Conservation (phyloP, 257 asterid genomes). For the Marsdenia floribunda region DNA sequence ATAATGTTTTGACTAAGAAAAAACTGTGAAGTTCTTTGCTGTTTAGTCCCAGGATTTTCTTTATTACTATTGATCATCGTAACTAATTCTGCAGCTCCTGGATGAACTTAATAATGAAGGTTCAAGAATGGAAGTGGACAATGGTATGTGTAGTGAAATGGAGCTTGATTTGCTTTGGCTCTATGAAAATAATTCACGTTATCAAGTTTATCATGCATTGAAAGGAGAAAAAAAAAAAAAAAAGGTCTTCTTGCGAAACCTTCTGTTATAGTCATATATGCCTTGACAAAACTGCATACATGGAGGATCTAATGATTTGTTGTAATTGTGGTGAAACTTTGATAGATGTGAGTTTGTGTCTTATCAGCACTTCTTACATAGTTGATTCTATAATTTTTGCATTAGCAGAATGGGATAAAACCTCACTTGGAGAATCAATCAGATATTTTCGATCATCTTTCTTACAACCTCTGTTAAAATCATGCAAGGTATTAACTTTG, state of each 20-base stretch:
- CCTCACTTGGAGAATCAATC: conserved; percentile 69
- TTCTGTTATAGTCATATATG: not conserved
- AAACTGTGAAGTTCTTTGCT: too few species aligned
- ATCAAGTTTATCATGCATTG: not conserved
- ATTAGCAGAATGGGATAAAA: conserved; percentile 63
- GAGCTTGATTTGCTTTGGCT: conserved; percentile 12
- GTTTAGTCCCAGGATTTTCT: not conserved
- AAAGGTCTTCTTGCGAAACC: not conserved
- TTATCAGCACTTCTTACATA: not conserved
- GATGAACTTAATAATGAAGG: conserved; percentile 75
- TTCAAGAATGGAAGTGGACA: conserved; percentile 38
- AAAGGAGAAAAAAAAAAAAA: too few species aligned
- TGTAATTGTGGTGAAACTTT: not conserved
- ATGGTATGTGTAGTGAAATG: conserved; percentile 36
- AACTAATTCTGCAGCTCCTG: conserved; percentile 52
- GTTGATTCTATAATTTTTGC: not conserved
- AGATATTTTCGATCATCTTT: conserved; percentile 67
- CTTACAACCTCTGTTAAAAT: conserved; percentile 76
- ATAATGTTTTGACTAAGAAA: not conserved
- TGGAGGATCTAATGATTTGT: not conserved
- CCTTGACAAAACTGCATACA: not conserved
- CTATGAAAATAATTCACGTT: not conserved
- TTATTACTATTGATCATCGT: not conserved
- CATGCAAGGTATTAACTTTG: conserved; percentile 75
- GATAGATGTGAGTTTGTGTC: not conserved